Conservation (phyloP, 2,329 filamentous ascomycete genomes). For the Curvularia lunata region DNA sequence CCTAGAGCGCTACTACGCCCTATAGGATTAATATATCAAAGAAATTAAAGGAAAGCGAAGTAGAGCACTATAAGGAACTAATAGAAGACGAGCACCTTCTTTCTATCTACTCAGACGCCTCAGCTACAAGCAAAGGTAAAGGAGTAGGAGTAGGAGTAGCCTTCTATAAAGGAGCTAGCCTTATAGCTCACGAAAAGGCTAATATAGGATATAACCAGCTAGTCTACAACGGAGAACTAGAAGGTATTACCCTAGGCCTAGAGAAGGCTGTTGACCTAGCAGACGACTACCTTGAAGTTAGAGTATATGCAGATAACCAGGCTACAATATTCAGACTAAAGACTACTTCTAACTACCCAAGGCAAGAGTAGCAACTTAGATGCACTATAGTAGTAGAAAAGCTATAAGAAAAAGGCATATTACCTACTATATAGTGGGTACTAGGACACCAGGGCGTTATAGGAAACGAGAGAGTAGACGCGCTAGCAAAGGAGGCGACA, state of each 20-base stretch:
- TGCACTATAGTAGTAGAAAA: background rate
- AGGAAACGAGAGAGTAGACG: no score
- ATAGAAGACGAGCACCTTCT: background rate
- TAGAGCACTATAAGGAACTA: background rate
- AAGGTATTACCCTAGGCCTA: no score
- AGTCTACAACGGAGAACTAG: no score
- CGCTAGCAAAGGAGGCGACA: no score
- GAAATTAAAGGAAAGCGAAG: background rate
- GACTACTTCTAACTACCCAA: background rate
- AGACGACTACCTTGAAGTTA: background rate
- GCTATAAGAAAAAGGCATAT: background rate
- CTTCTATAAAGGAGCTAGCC: background rate
- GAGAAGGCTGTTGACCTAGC: background rate
- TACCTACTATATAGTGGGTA: background rate
- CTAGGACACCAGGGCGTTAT: background rate
- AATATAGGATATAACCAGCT: no score
- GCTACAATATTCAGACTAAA: background rate
- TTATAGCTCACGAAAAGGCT: background rate
- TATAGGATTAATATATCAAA: background rate
- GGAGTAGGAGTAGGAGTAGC: background rate
- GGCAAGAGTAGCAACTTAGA: background rate
- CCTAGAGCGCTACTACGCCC: background rate
- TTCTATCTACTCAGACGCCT: background rate
- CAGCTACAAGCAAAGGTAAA: background rate
- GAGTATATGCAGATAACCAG: constrained; percentile 1